These are phyloP conservation scores for Penicillium paradoxum DNA, from an alignment of 495 filamentous ascomycete genomes.

Conservation along the genomic window DNA sequence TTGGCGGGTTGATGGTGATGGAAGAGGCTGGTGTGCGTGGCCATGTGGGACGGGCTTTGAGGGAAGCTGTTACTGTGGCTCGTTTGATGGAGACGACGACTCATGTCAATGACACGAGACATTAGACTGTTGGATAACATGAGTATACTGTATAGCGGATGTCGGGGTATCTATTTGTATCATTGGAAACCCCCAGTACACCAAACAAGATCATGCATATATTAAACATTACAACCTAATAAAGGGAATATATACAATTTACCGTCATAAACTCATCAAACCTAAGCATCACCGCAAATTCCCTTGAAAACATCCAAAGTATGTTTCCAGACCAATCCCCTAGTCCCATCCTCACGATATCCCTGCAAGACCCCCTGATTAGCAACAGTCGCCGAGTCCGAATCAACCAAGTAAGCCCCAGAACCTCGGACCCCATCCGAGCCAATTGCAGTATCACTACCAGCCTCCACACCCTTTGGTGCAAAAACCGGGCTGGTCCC, in stretches of 20 bases:
- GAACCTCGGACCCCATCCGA: conserved; percentile 18
- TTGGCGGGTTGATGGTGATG: conserved; percentile 41
- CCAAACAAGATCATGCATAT: background rate
- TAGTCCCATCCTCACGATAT: conserved; percentile 15
- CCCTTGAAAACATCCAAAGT: conserved; percentile 16
- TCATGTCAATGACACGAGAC: conserved; percentile 38
- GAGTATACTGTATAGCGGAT: background rate
- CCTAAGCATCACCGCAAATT: conserved; percentile 17
- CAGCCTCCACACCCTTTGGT: conserved; percentile 6
- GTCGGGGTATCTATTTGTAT: too few relatives aligned
- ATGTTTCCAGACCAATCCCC: conserved; percentile 20
- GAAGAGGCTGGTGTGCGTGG: conserved; percentile 41
- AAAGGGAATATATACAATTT: background rate
- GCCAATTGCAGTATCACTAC: conserved; percentile 10
- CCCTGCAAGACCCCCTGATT: conserved; percentile 12
- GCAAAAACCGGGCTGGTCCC: conserved; percentile 39
- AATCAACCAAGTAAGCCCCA: conserved; percentile 22
- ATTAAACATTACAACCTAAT: background rate
- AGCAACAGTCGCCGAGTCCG: conserved; percentile 3
- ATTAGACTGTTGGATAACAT: conserved; percentile 2
- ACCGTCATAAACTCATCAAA: background rate
- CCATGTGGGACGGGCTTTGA: conserved; percentile 32
- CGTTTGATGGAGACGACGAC: conserved; percentile 33
- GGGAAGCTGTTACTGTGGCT: conserved; percentile 41
- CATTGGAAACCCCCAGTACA: background rate